Conservation (phyloP, 805 yeast genomes). For the Sugiyamaella floridensis region DNA sequence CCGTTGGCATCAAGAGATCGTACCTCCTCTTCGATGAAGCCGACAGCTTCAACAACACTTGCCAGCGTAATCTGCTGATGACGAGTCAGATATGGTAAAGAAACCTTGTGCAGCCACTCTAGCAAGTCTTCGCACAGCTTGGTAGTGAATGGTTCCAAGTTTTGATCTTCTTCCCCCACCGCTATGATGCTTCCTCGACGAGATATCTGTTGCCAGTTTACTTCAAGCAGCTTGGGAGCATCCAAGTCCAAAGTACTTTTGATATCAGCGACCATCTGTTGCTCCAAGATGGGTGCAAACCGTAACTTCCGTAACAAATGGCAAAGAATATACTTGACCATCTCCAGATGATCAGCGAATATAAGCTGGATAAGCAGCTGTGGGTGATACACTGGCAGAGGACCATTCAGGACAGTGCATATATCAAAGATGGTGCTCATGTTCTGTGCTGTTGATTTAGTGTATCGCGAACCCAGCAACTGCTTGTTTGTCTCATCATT, state of each 20-base stretch:
- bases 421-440: slow-evolving; percentile 49
- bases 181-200: neutral
- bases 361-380: slow-evolving; percentile 73
- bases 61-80: slow-evolving; percentile 85
- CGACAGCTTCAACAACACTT: slow-evolving; percentile 58
- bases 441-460: slow-evolving; percentile 13
- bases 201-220: slow-evolving; percentile 1
- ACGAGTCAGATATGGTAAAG: slow-evolving; percentile 76
- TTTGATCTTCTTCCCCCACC: neutral
- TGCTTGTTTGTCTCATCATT: slow-evolving; percentile 45
- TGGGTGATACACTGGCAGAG: slow-evolving; percentile 85
- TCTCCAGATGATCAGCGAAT: slow-evolving; percentile 49
- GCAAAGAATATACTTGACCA: slow-evolving; percentile 52
- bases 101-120: slow-evolving; percentile 53
- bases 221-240: slow-evolving; percentile 27
- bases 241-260: slow-evolving; percentile 24
- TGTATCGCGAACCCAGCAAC: slow-evolving; percentile 49
- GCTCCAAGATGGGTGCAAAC: slow-evolving; percentile 41
- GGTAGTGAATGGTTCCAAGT: neutral
- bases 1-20: slow-evolving; percentile 57
- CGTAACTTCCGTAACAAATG: slow-evolving; percentile 49
- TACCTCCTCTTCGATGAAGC: slow-evolving; percentile 42
- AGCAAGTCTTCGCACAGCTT: slow-evolving; percentile 30
- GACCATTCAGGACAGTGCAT: slow-evolving; percentile 77
- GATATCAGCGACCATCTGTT: slow-evolving; percentile 29